A percentile compares a stretch with the other conserved stretches of the same genome.
Evolutionary conservation across 768 basidiomycete genomes (phyloP).

Genomic region (Boletus vermiculosoides): DNA sequence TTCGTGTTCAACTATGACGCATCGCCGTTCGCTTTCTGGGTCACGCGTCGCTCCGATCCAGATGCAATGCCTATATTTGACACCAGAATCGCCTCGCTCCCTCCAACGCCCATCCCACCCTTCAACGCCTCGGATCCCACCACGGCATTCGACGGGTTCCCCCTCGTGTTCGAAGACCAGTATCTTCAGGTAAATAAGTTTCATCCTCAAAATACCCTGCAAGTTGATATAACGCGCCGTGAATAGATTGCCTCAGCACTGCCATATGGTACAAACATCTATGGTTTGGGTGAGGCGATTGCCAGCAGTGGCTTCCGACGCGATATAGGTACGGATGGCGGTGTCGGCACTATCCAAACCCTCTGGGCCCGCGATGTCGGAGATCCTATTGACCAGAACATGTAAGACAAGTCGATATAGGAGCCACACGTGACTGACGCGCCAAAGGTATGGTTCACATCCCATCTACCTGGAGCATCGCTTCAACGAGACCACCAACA

Average conservation of each 20-base stretch:
- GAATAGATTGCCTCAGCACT: slow-evolving; percentile 61
- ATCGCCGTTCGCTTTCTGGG: slow-evolving; percentile 77
- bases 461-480: slow-evolving; percentile 74
- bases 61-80: slow-evolving; percentile 62
- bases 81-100: slow-evolving; percentile 62
- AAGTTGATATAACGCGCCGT: not conserved
- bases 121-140: slow-evolving; percentile 49
- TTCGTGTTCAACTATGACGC: slow-evolving; percentile 66
- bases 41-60: slow-evolving; percentile 64
- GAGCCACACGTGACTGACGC: not conserved
- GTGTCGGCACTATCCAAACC: slow-evolving; percentile 58
- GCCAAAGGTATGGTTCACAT: slow-evolving; percentile 64
- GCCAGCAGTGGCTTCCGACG: slow-evolving; percentile 68
- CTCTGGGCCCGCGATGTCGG: slow-evolving; percentile 63
- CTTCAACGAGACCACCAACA: slow-evolving; percentile 49
- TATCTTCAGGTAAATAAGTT: slow-evolving; percentile 58
- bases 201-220: not conserved
- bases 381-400: slow-evolving; percentile 66
- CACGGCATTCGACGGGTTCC: slow-evolving; percentile 61
- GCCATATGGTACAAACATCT: slow-evolving; percentile 67
- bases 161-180: slow-evolving; percentile 76
- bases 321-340: slow-evolving; percentile 50
- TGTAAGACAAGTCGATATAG: slow-evolving; percentile 40
- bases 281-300: slow-evolving; percentile 74
- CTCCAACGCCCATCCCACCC: slow-evolving; percentile 56